Evolutionary conservation across 2,329 filamentous ascomycete species (phyloP).

Genomic region (Intubia oerlemansii): DNA sequence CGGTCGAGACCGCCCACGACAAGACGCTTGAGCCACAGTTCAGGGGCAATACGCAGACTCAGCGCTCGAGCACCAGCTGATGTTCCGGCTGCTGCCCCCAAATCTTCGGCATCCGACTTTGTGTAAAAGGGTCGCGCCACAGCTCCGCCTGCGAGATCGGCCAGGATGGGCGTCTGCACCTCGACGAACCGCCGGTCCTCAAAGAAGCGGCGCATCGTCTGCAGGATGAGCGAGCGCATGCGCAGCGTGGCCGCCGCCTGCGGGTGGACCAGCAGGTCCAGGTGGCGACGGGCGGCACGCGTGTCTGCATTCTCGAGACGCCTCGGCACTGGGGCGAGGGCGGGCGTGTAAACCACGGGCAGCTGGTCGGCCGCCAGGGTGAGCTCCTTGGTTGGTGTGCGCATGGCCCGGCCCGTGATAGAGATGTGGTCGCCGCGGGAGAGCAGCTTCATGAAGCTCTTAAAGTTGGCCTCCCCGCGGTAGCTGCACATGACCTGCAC

Average conservation of each 20-base stretch:
- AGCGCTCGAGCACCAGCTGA: constrained; percentile 17
- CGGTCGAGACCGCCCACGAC: constrained; percentile 73
- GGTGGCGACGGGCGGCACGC: constrained; percentile 55
- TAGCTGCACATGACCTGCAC: constrained; percentile 62
- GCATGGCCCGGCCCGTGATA: constrained; percentile 46
- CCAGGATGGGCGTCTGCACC: constrained; percentile 78
- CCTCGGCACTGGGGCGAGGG: constrained; percentile 58
- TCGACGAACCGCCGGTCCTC: constrained; percentile 55
- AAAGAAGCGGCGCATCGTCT: constrained; percentile 53
- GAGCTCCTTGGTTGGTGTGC: constrained; percentile 52
- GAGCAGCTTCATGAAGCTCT: constrained; percentile 40
- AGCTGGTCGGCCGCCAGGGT: constrained; percentile 47
- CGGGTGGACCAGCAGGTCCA: constrained; percentile 65
- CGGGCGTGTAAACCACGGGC: constrained; percentile 54
- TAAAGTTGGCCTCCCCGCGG: constrained; percentile 28
- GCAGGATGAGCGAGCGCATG: constrained; percentile 53
- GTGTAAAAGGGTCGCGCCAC: constrained; percentile 74
- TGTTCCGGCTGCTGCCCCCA: no score
- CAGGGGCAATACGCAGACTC: constrained; percentile 72
- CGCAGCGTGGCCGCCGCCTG: constrained; percentile 39
- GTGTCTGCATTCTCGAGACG: constrained; percentile 49
- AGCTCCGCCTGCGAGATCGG: constrained; percentile 67
- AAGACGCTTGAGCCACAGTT: constrained; percentile 84
- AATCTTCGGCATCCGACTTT: no score
- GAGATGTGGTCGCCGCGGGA: constrained; percentile 69